Percentiles rank a stretch among this genome's conserved stretches.
These are phyloP conservation scores for Hymenoscyphus repandus DNA, from an alignment of 2,329 filamentous ascomycete genomes.

Conservation along the genomic window DNA sequence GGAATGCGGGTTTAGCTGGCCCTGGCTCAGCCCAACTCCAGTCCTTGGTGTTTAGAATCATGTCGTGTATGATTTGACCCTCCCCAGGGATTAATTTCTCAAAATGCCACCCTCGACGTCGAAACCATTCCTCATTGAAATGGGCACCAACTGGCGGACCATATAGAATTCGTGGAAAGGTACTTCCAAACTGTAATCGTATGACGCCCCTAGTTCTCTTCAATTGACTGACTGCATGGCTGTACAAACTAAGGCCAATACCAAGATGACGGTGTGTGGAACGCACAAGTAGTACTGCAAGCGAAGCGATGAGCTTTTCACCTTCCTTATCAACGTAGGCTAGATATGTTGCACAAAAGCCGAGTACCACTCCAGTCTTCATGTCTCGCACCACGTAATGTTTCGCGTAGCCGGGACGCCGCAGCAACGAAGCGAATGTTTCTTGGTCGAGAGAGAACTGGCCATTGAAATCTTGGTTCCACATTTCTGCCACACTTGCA, in stretches of 20 bases:
- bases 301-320: slow-evolving; percentile 49
- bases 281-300: slow-evolving; percentile 50
- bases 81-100: slow-evolving; percentile 39
- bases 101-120: slow-evolving; percentile 48
- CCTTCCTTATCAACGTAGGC: slow-evolving; percentile 49
- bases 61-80: slow-evolving; percentile 48
- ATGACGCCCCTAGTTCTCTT: slow-evolving; percentile 46
- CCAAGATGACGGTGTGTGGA: slow-evolving; percentile 43
- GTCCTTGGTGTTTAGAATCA: slow-evolving; percentile 47
- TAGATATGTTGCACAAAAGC: slow-evolving; percentile 57
- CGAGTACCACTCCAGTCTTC: slow-evolving; percentile 39
- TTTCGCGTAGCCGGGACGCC: slow-evolving; percentile 50
- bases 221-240: slow-evolving; percentile 45
- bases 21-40: slow-evolving; percentile 36
- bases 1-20: slow-evolving; percentile 37
- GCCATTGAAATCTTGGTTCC: slow-evolving; percentile 21
- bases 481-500: slow-evolving; percentile 22
- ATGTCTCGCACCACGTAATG: slow-evolving; percentile 52
- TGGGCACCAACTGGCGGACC: slow-evolving; percentile 42
- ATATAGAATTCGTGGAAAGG: slow-evolving; percentile 53
- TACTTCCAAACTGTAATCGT: slow-evolving; percentile 51
- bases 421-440: slow-evolving; percentile 42
- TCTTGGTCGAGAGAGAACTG: slow-evolving; percentile 42
- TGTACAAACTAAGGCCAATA: slow-evolving; percentile 48
- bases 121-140: slow-evolving; percentile 45